Percentiles rank a stretch among this genome's conserved stretches.
These are phyloP conservation scores for Emmonsia crescens DNA, from an alignment of 2,329 filamentous ascomycete species.

Conservation along the genomic window DNA sequence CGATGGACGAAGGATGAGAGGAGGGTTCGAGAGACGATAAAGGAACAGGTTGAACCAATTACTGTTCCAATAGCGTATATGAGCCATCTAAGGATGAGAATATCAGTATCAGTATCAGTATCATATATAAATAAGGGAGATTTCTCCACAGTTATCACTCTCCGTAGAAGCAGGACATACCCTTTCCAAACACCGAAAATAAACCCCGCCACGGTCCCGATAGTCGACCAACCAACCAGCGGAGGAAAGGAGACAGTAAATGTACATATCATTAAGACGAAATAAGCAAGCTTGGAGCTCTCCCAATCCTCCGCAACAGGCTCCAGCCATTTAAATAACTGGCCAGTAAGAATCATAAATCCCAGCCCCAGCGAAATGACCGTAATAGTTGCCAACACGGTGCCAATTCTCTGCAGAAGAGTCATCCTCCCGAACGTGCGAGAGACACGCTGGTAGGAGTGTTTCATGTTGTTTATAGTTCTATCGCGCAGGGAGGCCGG, in stretches of 20 bases:
- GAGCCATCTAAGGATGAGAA: constrained; percentile 54
- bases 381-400: constrained; percentile 42
- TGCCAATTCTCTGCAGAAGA: constrained; percentile 50
- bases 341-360: constrained; percentile 66
- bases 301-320: constrained; percentile 70
- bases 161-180: constrained; percentile 46
- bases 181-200: constrained; percentile 61
- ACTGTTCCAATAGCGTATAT: constrained; percentile 71
- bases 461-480: constrained; percentile 27
- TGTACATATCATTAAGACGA: constrained; percentile 63
- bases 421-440: constrained; percentile 32
- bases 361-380: constrained; percentile 51
- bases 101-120: neutral
- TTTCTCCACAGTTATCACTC: constrained; percentile 34
- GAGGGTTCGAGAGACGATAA: constrained; percentile 68
- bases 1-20: constrained; percentile 68
- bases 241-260: constrained; percentile 76
- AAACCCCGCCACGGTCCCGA: constrained; percentile 58
- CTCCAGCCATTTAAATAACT: constrained; percentile 64
- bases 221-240: constrained; percentile 74
- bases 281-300: constrained; percentile 57
- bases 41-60: constrained; percentile 64
- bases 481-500: constrained; percentile 28
- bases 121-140: constrained; percentile 36
- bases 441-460: constrained; percentile 22